Evolutionary conservation across 345 rosid species (phyloP).

Genomic region (Camelina laxa): DNA sequence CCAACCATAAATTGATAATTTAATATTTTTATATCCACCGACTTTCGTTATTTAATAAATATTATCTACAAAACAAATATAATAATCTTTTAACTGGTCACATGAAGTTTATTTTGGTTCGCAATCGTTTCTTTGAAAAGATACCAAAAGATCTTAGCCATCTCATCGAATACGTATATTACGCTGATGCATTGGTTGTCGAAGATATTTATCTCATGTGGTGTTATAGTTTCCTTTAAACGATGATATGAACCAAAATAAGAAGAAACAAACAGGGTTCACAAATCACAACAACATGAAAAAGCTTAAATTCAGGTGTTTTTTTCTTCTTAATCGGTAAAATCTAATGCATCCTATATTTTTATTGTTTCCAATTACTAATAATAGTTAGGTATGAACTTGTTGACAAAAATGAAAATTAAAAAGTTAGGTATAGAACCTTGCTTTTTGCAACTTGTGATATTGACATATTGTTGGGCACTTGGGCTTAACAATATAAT

Average conservation of each 20-base stretch:
- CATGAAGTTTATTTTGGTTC: constrained; percentile 6
- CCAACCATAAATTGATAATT: constrained; percentile 5
- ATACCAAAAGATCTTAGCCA: not conserved
- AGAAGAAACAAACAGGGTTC: not conserved
- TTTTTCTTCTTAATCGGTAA: not conserved
- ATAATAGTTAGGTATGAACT: no score
- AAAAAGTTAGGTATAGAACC: no score
- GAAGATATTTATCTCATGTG: constrained; percentile 29
- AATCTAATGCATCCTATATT: not conserved
- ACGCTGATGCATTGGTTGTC: constrained; percentile 10
- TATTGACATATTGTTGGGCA: not conserved
- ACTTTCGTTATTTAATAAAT: not conserved
- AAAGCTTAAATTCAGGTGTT: no score
- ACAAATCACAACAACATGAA: no score
- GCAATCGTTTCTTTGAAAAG: not conserved
- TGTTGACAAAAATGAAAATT: not conserved
- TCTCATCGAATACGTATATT: not conserved
- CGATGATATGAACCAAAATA: not conserved
- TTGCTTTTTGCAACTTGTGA: not conserved
- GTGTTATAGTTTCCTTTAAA: not conserved
- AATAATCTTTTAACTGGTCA: not conserved
- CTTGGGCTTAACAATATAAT: not conserved
- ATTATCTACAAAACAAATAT: no score
- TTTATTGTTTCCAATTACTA: not conserved
- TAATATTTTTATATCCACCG: constrained; percentile 30